These are phyloP conservation scores for Diaporthe sp. DNA, from an alignment of 2,329 filamentous ascomycete species.

Conservation along the genomic window DNA sequence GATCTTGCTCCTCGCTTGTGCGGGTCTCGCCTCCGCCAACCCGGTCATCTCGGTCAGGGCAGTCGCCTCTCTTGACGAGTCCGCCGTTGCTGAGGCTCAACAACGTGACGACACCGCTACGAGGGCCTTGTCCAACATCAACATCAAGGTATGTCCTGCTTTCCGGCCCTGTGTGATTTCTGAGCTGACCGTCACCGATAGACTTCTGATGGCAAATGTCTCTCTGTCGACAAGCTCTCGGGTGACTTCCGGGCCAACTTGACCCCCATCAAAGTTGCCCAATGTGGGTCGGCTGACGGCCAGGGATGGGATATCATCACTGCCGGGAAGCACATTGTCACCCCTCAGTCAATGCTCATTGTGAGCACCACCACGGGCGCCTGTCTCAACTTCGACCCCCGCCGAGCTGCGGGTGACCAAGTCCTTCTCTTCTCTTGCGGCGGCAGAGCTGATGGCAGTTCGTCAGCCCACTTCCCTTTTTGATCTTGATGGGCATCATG, in stretches of 20 bases:
- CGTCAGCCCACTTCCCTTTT: constrained; percentile 36
- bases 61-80: constrained; percentile 54
- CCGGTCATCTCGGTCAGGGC: constrained; percentile 46
- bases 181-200: constrained; percentile 36
- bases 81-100: constrained; percentile 59
- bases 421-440: constrained; percentile 72
- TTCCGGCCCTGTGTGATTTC: background rate
- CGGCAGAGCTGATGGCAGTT: constrained; percentile 67
- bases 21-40: constrained; percentile 43
- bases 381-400: constrained; percentile 70
- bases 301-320: constrained; percentile 62
- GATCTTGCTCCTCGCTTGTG: constrained; percentile 26
- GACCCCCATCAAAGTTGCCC: constrained; percentile 57
- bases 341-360: constrained; percentile 61
- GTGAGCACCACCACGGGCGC: constrained; percentile 71
- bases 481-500: constrained; percentile 4
- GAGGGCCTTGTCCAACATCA: constrained; percentile 54
- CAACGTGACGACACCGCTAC: constrained; percentile 58
- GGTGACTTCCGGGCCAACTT: constrained; percentile 62
- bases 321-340: constrained; percentile 45
- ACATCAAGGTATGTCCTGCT: constrained; percentile 52
- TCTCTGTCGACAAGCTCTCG: constrained; percentile 58
- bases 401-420: constrained; percentile 64
- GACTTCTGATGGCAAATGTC: constrained; percentile 58
- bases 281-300: constrained; percentile 57